Evolutionary conservation across 2,329 filamentous ascomycete species (phyloP).

Genomic region (Penicillium sp.): DNA sequence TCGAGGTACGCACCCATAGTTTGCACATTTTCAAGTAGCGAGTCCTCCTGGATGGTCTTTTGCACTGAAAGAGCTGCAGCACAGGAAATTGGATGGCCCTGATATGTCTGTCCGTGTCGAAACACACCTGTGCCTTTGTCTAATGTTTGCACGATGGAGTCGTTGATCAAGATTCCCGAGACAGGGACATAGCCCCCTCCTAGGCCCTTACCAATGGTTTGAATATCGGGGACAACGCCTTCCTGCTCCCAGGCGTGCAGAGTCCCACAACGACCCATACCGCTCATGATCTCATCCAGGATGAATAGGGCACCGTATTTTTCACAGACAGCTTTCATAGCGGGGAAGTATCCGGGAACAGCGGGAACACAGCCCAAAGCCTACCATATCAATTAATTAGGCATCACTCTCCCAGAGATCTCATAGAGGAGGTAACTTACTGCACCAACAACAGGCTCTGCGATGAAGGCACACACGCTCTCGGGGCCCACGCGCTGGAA

Average conservation of each 20-base stretch:
- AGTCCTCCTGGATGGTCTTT: constrained; percentile 57
- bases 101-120: constrained; percentile 61
- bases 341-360: constrained; percentile 66
- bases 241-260: constrained; percentile 61
- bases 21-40: constrained; percentile 58
- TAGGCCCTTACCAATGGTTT: constrained; percentile 60
- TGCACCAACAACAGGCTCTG: constrained; percentile 70
- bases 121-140: constrained; percentile 50
- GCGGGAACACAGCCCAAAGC: constrained; percentile 68
- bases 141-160: constrained; percentile 50
- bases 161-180: constrained; percentile 54
- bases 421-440: constrained; percentile 44
- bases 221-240: constrained; percentile 57
- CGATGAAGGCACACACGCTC: constrained; percentile 69
- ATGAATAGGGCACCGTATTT: constrained; percentile 72
- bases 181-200: constrained; percentile 57
- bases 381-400: constrained; percentile 30
- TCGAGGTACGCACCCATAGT: constrained; percentile 51
- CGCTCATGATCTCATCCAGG: constrained; percentile 73
- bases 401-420: neutral
- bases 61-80: constrained; percentile 61
- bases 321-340: constrained; percentile 66
- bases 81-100: constrained; percentile 57
- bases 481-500: constrained; percentile 63
- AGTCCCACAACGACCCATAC: constrained; percentile 58